Evolutionary conservation across 768 basidiomycete genomes (phyloP).

Genomic region (Neoboletus magnificus): DNA sequence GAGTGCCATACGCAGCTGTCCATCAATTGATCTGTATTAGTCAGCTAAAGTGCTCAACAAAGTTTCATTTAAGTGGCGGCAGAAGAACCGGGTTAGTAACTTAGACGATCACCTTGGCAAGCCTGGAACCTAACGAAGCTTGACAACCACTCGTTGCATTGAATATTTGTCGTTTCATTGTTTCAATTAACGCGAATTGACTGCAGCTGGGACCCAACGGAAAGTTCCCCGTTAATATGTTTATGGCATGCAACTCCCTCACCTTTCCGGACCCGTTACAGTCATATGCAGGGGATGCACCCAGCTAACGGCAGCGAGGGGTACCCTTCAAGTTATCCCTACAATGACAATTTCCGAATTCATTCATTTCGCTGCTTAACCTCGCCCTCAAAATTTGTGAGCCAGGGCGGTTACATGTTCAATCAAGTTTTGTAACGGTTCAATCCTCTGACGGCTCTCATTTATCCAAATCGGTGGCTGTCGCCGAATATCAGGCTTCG

Average conservation of each 20-base stretch:
- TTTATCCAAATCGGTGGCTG: conserved; percentile 30
- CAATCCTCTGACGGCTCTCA: conserved; percentile 26
- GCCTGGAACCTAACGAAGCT: conserved; percentile 12
- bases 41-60: conserved; percentile 18
- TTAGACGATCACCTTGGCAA: conserved; percentile 21
- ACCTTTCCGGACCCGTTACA: conserved; percentile 29
- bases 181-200: conserved; percentile 6
- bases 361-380: conserved; percentile 16
- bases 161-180: conserved; percentile 10
- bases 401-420: conserved; percentile 26
- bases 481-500: conserved; percentile 19
- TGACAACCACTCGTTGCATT: conserved; percentile 15
- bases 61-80: conserved; percentile 12
- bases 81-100: neutral
- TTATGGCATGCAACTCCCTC: conserved; percentile 28
- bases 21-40: conserved; percentile 11
- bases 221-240: conserved; percentile 28
- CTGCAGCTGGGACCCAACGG: conserved; percentile 7
- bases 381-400: conserved; percentile 20
- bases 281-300: conserved; percentile 31
- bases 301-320: conserved; percentile 26
- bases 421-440: conserved; percentile 28
- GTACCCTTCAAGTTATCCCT: conserved; percentile 10
- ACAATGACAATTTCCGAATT: conserved; percentile 22
- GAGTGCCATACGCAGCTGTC: conserved; percentile 1